phyloP scores from a whole-genome alignment of 2,329 filamentous ascomycete genomes.

The Hawksworthiomyces lignivorus region DNA sequence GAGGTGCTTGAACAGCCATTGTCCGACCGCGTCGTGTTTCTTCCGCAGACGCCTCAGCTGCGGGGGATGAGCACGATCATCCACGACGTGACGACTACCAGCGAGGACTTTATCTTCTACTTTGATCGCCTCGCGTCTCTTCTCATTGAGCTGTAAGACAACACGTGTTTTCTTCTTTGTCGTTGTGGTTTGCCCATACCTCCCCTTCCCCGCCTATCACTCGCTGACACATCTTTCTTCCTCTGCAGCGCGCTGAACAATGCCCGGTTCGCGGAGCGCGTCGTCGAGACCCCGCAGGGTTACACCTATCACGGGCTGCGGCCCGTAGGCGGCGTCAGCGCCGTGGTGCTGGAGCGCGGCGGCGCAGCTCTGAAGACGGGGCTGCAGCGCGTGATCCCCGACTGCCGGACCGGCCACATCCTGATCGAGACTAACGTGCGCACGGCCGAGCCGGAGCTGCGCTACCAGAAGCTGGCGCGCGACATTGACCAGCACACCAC shows the following conservation, averaged over 20 bases:
- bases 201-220: background rate
- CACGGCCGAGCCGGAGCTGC: slow-evolving; percentile 85
- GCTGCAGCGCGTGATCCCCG: slow-evolving; percentile 81
- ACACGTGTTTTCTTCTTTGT: background rate
- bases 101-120: slow-evolving; percentile 96
- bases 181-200: background rate
- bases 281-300: slow-evolving; percentile 64
- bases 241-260: slow-evolving; percentile 64
- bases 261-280: slow-evolving; percentile 56
- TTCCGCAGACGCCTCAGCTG: slow-evolving; percentile 73
- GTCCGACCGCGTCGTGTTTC: slow-evolving; percentile 64
- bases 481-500: slow-evolving; percentile 63
- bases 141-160: slow-evolving; percentile 73
- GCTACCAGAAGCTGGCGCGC: slow-evolving; percentile 74
- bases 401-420: slow-evolving; percentile 81
- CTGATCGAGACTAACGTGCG: slow-evolving; percentile 83
- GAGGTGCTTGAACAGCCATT: slow-evolving; percentile 64
- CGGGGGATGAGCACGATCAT: slow-evolving; percentile 86
- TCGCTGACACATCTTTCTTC: background rate
- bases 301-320: slow-evolving; percentile 63
- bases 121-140: slow-evolving; percentile 85
- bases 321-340: slow-evolving; percentile 67
- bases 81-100: slow-evolving; percentile 66
- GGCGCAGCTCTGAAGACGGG: slow-evolving; percentile 85
- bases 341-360: slow-evolving; percentile 81